Base-by-base conservation (phyloP, 139 green algal genomes). In the Dunaliella primolecta region DNA sequence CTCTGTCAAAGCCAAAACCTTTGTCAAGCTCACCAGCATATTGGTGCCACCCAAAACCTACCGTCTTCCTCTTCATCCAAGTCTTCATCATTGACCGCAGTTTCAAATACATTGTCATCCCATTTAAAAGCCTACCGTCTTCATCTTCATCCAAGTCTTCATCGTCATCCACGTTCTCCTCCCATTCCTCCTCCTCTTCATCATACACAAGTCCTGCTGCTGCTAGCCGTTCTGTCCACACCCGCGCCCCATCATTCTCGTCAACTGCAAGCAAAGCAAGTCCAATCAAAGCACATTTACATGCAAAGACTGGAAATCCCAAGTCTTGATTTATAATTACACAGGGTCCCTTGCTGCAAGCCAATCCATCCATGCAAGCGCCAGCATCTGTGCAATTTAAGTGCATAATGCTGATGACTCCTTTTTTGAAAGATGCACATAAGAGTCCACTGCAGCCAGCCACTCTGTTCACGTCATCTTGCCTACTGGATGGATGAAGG, bases 121-220 rank as follows among this genome's bases (percentile, higher is more conserved):
- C 46, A 64, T 15, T 25, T 15, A 64, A 7, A 64, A 7, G 15
- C 46, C 7, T 15, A 64, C 46, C 7, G 7, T 7, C 46, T 25
- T 15, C 46, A 25, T 64, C 46, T 15, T 64, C 46, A 64, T 15
- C 46, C 7, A 64, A 15, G 7, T 80, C 75, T 2, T 36, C 75
- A 2, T 80, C 75, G n/a, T 80, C 75, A 36, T 36, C 75, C 30
- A 37, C 75, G 2, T 80, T 33, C 24, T 80, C 75, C 21, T 36
- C 75, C 75, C 33, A 32, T 2, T 80, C 75, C n/a, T 80, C 75
- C 75, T 80, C 75, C 27, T 80, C 75, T 20, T 80, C 75, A 33
- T 80, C 75, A 36, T 80, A 80, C 29, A 27, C 75, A 11, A 32
- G 33, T 1, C 75, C 75, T 1, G 33, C 75, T 11, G 75, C 75